Percentiles rank a stretch among this genome's conserved stretches.
These are phyloP conservation scores for Ophiocordyceps camponoti-saundersi DNA, from an alignment of 2,329 filamentous ascomycete genomes.

Conservation along the genomic window DNA sequence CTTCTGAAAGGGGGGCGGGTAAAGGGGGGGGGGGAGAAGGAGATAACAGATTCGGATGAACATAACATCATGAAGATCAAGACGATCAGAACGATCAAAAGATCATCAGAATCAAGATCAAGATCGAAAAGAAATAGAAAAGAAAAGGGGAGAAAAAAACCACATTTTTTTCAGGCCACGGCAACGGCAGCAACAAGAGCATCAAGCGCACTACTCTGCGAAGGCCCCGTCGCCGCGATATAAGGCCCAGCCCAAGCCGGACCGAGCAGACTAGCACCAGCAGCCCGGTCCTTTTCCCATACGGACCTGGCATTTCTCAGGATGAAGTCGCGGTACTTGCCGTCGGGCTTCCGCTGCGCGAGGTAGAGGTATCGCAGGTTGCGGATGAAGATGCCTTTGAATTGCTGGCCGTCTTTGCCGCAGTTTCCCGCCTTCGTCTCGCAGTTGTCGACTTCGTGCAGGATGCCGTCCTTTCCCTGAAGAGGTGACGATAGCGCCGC, in stretches of 20 bases:
- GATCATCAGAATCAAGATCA: too few species aligned
- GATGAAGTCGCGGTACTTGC: conserved; percentile 36
- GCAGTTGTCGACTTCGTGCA: conserved; percentile 21
- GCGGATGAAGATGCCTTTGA: conserved; percentile 56
- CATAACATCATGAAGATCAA: too few species aligned
- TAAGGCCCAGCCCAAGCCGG: conserved; percentile 50
- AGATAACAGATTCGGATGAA: too few species aligned
- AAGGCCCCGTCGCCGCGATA: conserved; percentile 30
- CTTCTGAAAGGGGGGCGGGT: too few species aligned
- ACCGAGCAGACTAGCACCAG: conserved; percentile 30
- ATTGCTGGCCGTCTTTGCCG: conserved; percentile 38
- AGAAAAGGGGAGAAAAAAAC: not conserved
- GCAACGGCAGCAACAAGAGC: conserved; percentile 44
- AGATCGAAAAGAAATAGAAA: too few species aligned
- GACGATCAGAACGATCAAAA: too few species aligned
- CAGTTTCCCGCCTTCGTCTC: conserved; percentile 18
- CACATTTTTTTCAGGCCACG: conserved; percentile 8
- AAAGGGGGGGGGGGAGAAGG: too few species aligned
- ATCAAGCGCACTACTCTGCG: conserved; percentile 51
- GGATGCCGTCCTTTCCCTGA: conserved; percentile 25
- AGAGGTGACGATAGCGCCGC: conserved; percentile 29
- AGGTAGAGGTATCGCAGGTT: conserved; percentile 43
- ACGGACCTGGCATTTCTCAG: conserved; percentile 45
- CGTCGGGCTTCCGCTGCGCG: conserved; percentile 22
- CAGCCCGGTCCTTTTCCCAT: conserved; percentile 40